These are phyloP conservation scores for Pseudocercospora crystallina DNA, from an alignment of 2,329 filamentous ascomycete species.

Conservation along the genomic window DNA sequence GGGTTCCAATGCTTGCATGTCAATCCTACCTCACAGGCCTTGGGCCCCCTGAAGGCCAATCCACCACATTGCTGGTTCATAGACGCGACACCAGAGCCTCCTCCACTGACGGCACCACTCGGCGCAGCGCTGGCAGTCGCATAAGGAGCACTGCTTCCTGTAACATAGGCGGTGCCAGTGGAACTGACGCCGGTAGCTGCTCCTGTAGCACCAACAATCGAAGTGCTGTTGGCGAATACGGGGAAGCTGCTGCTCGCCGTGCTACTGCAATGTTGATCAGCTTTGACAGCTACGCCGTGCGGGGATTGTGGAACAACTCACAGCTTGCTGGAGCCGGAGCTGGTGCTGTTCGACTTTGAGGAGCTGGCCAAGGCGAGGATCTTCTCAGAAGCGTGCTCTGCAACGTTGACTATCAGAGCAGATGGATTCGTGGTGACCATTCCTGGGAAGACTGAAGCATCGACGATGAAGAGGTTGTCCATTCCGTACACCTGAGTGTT, in stretches of 20 bases:
- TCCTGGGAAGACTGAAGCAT: constrained; percentile 68
- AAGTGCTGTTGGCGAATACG: not conserved
- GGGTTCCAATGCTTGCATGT: constrained; percentile 10
- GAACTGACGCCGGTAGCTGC: not conserved
- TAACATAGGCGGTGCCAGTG: constrained; percentile 3
- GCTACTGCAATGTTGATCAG: constrained; percentile 4
- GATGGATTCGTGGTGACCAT: constrained; percentile 68
- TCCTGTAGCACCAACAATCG: not conserved
- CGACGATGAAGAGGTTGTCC: constrained; percentile 67
- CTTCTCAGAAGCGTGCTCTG: constrained; percentile 59
- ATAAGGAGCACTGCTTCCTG: not conserved
- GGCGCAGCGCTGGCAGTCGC: not conserved
- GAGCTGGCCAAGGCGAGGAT: constrained; percentile 45
- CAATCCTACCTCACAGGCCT: constrained; percentile 6
- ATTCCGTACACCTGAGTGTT: constrained; percentile 58
- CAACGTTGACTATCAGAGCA: constrained; percentile 62
- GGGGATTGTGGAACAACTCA: not conserved
- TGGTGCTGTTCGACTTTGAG: constrained; percentile 3
- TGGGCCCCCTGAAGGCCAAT: constrained; percentile 9
- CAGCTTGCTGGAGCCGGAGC: not conserved
- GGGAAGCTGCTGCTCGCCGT: constrained; percentile 1
- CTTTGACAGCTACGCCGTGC: no score
- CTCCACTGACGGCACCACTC: not conserved
- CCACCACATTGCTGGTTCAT: constrained; percentile 16
- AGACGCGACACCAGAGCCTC: not conserved